Percentiles rank a stretch among this genome's conserved stretches.
Conservation (phyloP, 2,329 filamentous ascomycete species). For the Ophiostoma angusticollis region DNA sequence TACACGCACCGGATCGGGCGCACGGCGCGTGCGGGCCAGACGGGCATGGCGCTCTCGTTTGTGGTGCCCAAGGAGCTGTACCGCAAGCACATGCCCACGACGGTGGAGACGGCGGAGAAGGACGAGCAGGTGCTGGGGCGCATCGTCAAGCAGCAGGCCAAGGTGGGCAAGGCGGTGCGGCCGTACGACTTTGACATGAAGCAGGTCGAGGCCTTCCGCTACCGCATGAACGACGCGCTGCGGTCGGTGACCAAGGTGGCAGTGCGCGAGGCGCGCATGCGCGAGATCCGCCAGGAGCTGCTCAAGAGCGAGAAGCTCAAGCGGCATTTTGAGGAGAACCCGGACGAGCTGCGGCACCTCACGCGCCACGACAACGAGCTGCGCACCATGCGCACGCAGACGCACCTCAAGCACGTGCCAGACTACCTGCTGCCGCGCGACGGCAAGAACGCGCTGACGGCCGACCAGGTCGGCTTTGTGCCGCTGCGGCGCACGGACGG, state of each 20-base stretch:
- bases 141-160: slow-evolving; percentile 68
- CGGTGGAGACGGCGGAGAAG: slow-evolving; percentile 58
- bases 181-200: slow-evolving; percentile 92
- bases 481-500: slow-evolving; percentile 45
- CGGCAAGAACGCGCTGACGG: slow-evolving; percentile 54
- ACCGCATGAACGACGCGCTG: slow-evolving; percentile 86
- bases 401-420: slow-evolving; percentile 86
- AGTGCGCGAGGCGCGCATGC: slow-evolving; percentile 76
- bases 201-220: slow-evolving; percentile 85
- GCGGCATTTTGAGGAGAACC: slow-evolving; percentile 95
- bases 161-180: slow-evolving; percentile 69
- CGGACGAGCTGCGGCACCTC: slow-evolving; percentile 64
- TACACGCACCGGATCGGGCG: slow-evolving; percentile 96
- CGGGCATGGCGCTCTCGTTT: slow-evolving; percentile 92
- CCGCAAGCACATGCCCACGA: slow-evolving; percentile 82
- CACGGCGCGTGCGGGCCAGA: slow-evolving; percentile 80
- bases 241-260: slow-evolving; percentile 81
- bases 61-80: slow-evolving; percentile 72
- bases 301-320: slow-evolving; percentile 90
- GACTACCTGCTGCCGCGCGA: slow-evolving; percentile 79
- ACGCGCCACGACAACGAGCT: slow-evolving; percentile 84
- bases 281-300: slow-evolving; percentile 79
- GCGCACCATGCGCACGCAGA: slow-evolving; percentile 68
- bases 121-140: slow-evolving; percentile 76
- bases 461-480: slow-evolving; percentile 63